These are phyloP conservation scores for Parastagonospora nodorum DNA, from an alignment of 2,329 filamentous ascomycete genomes.

Conservation along the genomic window DNA sequence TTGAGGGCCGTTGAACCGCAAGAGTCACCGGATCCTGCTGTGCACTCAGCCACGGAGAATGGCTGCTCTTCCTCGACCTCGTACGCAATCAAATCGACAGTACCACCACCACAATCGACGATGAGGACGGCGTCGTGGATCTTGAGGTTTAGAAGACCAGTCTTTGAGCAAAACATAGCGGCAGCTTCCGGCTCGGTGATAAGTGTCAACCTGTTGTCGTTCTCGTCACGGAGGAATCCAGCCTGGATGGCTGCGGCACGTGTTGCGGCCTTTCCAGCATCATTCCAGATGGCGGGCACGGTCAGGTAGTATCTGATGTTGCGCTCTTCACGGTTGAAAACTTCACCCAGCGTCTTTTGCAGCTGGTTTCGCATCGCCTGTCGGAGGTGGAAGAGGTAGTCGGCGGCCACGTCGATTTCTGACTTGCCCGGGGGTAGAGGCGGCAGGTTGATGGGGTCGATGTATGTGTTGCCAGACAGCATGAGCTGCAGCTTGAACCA, in stretches of 20 bases:
- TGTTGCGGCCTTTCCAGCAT: constrained; percentile 96
- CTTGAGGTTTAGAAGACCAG: constrained; percentile 92
- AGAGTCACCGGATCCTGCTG: constrained; percentile 94
- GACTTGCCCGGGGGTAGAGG: constrained; percentile 97
- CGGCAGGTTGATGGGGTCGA: constrained; percentile 97
- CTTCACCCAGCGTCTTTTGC: constrained; percentile 94
- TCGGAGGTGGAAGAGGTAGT: constrained; percentile 97
- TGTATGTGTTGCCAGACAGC: constrained; percentile 98
- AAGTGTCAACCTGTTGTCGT: constrained; percentile 92
- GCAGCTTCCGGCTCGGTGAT: constrained; percentile 97
- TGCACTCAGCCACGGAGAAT: constrained; percentile 96
- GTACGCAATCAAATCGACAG: constrained; percentile 98
- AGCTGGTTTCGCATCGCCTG: constrained; percentile 95
- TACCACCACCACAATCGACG: constrained; percentile 97
- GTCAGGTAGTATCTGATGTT: constrained; percentile 98
- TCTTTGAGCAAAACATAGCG: constrained; percentile 97
- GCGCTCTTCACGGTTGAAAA: constrained; percentile 96
- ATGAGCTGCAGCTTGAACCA: constrained; percentile 99
- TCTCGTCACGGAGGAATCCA: constrained; percentile 94
- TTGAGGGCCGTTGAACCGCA: constrained; percentile 98
- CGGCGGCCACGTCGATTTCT: constrained; percentile 98
- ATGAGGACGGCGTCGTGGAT: constrained; percentile 98
- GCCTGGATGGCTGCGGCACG: constrained; percentile 95
- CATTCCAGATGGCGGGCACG: constrained; percentile 99
- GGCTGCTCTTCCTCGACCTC: constrained; percentile 98